Conservation (phyloP, 352 stramenopile genomes). For the Pythium angustatum region DNA sequence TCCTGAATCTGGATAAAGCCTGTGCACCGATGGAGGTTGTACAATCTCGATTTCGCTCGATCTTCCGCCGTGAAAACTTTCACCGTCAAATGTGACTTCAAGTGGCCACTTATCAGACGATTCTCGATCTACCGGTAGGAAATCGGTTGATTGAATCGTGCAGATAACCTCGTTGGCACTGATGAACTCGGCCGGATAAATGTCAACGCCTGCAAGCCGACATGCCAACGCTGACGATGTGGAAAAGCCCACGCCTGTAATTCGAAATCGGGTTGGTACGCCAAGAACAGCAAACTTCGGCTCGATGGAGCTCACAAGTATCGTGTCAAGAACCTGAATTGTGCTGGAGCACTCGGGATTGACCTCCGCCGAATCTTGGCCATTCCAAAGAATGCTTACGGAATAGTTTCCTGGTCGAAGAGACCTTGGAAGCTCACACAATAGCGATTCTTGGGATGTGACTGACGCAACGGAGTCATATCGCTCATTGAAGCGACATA, state of each 20-base stretch:
- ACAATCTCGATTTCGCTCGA: background rate
- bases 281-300: slow-evolving; percentile 11
- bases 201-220: background rate
- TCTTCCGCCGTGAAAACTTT: background rate
- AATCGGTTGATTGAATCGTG: background rate
- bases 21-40: background rate
- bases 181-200: slow-evolving; percentile 9
- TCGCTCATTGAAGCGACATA: slow-evolving; percentile 12
- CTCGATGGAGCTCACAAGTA: background rate
- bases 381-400: slow-evolving; percentile 23
- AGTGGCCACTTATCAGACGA: background rate
- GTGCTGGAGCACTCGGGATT: background rate
- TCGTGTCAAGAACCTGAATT: slow-evolving; percentile 12
- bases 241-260: slow-evolving; percentile 6
- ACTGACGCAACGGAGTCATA: slow-evolving; percentile 16
- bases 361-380: slow-evolving; percentile 11
- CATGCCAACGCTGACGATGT: slow-evolving; percentile 6
- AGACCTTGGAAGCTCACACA: slow-evolving; percentile 6
- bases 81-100: slow-evolving; percentile 19
- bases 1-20: slow-evolving; percentile 4
- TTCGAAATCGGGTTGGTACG: background rate
- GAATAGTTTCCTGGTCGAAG: slow-evolving; percentile 12
- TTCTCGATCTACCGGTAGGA: background rate
- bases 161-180: slow-evolving; percentile 12
- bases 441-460: slow-evolving; percentile 6